A percentile compares a stretch with the other conserved stretches of the same genome.
These are phyloP conservation scores for Nannizzia gypsea DNA, from an alignment of 2,329 filamentous ascomycete species.

Conservation along the genomic window DNA sequence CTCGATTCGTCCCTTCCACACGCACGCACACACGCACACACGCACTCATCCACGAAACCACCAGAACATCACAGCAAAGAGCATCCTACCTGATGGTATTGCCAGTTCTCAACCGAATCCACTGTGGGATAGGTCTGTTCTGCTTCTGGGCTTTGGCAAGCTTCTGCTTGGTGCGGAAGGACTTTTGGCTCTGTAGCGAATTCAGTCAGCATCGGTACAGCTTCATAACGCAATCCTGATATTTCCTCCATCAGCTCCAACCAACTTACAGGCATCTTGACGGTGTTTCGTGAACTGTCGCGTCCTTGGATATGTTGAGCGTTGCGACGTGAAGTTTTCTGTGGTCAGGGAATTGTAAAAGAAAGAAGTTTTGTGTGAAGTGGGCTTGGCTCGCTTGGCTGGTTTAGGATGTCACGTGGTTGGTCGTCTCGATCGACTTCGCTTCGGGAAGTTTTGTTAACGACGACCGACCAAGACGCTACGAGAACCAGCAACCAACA, in stretches of 20 bases:
- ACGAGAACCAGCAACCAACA: too few species aligned
- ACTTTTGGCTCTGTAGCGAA: conserved; percentile 79
- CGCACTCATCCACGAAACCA: background rate
- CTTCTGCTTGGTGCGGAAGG: conserved; percentile 99
- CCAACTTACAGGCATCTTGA: conserved; percentile 46
- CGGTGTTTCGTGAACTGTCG: conserved; percentile 21
- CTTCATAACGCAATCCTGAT: too few species aligned
- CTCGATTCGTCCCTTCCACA: background rate
- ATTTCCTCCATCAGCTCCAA: conserved; percentile 9
- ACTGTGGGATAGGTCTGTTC: conserved; percentile 99
- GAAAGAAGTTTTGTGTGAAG: conserved; percentile 30
- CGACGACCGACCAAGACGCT: too few species aligned
- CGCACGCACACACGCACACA: background rate
- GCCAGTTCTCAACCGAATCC: conserved; percentile 95
- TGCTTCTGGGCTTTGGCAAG: conserved; percentile 99
- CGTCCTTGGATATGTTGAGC: conserved; percentile 11
- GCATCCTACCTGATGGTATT: conserved; percentile 90
- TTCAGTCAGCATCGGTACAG: too few species aligned
- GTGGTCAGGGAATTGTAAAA: conserved; percentile 20
- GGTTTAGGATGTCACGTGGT: conserved; percentile 8
- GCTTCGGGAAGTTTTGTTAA: too few species aligned
- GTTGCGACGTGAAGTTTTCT: conserved; percentile 14
- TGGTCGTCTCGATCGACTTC: too few species aligned
- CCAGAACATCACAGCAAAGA: conserved; percentile 26
- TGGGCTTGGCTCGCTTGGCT: conserved; percentile 26